These are phyloP conservation scores for Salix viminalis DNA, from an alignment of 345 rosid genomes.

Conservation along the genomic window DNA sequence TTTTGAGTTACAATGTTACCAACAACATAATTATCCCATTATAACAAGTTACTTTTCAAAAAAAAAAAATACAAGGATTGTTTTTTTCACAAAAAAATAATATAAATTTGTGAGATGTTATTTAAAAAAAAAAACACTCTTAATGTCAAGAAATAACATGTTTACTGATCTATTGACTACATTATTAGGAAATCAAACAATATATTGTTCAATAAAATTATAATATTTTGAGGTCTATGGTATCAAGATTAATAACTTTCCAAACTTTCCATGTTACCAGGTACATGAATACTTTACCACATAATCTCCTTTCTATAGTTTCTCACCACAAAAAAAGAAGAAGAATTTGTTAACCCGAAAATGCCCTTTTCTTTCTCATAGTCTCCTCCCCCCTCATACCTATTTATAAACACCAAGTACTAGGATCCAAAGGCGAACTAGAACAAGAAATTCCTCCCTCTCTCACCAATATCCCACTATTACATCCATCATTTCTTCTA, in stretches of 20 bases:
- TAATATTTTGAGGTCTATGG: not conserved
- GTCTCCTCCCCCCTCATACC: not conserved
- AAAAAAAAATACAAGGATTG: no score
- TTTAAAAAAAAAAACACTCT: no score
- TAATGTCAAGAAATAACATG: no score
- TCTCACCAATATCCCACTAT: not conserved
- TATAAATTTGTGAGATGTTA: no score
- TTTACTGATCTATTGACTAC: no score
- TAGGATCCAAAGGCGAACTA: not conserved
- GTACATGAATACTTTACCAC: not conserved
- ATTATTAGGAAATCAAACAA: no score
- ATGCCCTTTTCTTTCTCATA: not conserved
- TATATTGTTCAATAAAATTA: no score
- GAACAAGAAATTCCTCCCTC: not conserved
- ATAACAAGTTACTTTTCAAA: no score
- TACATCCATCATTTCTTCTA: not conserved
- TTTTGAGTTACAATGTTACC: no score
- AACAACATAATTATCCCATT: no score
- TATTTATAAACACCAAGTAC: not conserved
- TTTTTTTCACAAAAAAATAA: no score
- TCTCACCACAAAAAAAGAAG: not conserved
- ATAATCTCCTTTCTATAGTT: not conserved
- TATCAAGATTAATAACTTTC: not conserved
- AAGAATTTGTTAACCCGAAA: not conserved
- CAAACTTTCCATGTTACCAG: not conserved